Evolutionary conservation across 2,329 filamentous ascomycete genomes (phyloP), one percentile per base, ranked within the genome.

Genomic region (Alternaria metachromatica): DNA sequence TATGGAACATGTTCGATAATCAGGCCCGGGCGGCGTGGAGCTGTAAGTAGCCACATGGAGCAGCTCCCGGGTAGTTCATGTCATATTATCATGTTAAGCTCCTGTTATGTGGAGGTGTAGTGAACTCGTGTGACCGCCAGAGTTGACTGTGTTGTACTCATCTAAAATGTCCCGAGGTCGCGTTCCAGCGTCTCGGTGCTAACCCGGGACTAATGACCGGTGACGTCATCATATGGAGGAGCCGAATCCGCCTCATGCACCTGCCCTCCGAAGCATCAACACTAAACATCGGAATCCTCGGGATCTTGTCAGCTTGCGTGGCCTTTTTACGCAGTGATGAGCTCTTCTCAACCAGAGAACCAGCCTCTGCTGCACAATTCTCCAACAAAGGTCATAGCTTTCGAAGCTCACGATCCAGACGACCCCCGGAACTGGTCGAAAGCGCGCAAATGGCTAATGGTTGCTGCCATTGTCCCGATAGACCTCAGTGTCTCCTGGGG

Each of bases 401-500:
- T 73, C 55, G 53, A 55, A 4, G 65, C 61, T 10, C 50, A 72
- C 45, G 72, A 73, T n/a, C 65, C 66, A 11, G 66, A 78, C 21
- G 74, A 80, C 51, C 78, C 78, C 6, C 68, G 77, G 10, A 80
- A 80, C 62, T 80, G 78, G 78, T 56, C 73, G 3, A 45, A 53
- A 43, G 56, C 66, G 30, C 71, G 73, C 25, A 80, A 80, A 72
- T 80, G 78, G 77, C 54, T 76, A 7, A 77, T 80, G 72, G 69
- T 80, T 6, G 73, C 73, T 26, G 72, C 72, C 18, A 79, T 80
- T 37, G 71, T 78, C 3, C 72, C 78, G 28, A 79, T 80, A 54
- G 77, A 80, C 53, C 70, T 79, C 33, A 76, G 72, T 41, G 77
- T 79, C 28, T 76, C 73, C 15, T 85, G 82, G 79, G 82, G 81